Evolutionary conservation across 257 asterid genomes (phyloP).

Genomic region (Ophiorrhiza pumila): DNA sequence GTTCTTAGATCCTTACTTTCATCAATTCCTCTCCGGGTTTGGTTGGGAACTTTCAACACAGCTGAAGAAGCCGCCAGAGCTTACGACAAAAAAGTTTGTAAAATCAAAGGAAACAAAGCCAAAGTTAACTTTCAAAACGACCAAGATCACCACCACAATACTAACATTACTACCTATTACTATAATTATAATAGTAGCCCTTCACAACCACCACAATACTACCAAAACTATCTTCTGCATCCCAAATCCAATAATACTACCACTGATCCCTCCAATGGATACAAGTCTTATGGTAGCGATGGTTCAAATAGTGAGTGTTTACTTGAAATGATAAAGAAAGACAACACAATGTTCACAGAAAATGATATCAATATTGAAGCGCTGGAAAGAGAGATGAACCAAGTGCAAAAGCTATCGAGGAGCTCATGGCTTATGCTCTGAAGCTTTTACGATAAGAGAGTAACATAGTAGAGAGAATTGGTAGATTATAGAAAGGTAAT

Average conservation of each 20-base stretch:
- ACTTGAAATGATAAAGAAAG: slow-evolving; percentile 22
- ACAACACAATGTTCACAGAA: slow-evolving; percentile 13
- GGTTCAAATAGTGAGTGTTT: slow-evolving; percentile 1
- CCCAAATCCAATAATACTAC: neutral
- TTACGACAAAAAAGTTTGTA: slow-evolving; percentile 74
- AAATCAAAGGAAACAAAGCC: slow-evolving; percentile 79
- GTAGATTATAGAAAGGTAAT: no score
- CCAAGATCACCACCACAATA: neutral
- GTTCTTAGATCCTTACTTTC: no score
- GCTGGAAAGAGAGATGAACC: slow-evolving; percentile 10
- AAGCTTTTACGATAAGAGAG: no score
- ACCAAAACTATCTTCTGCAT: neutral
- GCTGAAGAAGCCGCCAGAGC: slow-evolving; percentile 95
- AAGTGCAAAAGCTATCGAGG: slow-evolving; percentile 64
- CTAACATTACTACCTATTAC: neutral
- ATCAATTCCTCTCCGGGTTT: no score
- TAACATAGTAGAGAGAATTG: no score
- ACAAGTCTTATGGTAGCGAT: neutral
- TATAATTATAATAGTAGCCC: neutral
- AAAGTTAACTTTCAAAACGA: slow-evolving; percentile 80
- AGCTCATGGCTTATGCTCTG: slow-evolving; percentile 80
- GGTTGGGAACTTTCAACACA: slow-evolving; percentile 86
- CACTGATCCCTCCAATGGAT: neutral
- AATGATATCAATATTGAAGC: neutral
- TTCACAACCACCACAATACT: slow-evolving; percentile 4